A percentile compares a stretch with the other conserved stretches of the same genome.
Evolutionary conservation across 1,284 basidiomycete genomes (phyloP).

Genomic region (Trichosporon faecale): DNA sequence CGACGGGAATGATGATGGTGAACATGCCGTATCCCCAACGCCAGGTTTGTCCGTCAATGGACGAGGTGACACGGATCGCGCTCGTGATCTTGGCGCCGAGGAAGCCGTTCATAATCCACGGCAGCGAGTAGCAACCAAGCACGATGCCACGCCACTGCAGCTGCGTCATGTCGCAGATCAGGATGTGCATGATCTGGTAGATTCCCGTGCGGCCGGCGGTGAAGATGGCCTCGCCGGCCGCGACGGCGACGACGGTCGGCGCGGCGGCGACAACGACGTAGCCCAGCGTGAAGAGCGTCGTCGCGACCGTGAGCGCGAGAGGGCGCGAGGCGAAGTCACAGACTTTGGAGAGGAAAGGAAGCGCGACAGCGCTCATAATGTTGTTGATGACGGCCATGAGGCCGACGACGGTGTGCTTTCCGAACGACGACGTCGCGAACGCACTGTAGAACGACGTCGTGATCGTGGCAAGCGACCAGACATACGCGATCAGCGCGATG

Average conservation of each 20-base stretch:
- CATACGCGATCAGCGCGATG: conserved; percentile 35
- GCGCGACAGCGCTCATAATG: conserved; percentile 44
- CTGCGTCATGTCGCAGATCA: conserved; percentile 66
- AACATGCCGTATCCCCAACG: conserved; percentile 62
- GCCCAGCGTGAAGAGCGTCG: conserved; percentile 42
- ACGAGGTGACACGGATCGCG: conserved; percentile 54
- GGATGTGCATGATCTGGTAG: conserved; percentile 25
- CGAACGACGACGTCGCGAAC: conserved; percentile 47
- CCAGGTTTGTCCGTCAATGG: conserved; percentile 48
- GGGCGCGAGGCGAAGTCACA: conserved; percentile 40
- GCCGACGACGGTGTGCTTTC: conserved; percentile 44
- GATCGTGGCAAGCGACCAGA: conserved; percentile 33
- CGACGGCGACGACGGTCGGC: conserved; percentile 36
- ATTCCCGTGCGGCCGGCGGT: conserved; percentile 44
- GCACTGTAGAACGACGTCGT: conserved; percentile 31
- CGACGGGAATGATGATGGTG: conserved; percentile 22
- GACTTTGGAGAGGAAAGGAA: conserved; percentile 48
- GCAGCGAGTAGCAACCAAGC: conserved; percentile 64
- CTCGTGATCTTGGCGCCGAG: conserved; percentile 55
- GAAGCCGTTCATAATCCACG: conserved; percentile 56
- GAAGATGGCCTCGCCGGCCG: conserved; percentile 42
- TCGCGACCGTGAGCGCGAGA: conserved; percentile 27
- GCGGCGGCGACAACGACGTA: conserved; percentile 41
- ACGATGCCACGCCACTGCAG: conserved; percentile 72
- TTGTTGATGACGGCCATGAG: conserved; percentile 43